Percentiles rank a stretch among this genome's conserved stretches.
phyloP scores from a whole-genome alignment of 257 asterid species.

The Haberlea rhodopensis region DNA sequence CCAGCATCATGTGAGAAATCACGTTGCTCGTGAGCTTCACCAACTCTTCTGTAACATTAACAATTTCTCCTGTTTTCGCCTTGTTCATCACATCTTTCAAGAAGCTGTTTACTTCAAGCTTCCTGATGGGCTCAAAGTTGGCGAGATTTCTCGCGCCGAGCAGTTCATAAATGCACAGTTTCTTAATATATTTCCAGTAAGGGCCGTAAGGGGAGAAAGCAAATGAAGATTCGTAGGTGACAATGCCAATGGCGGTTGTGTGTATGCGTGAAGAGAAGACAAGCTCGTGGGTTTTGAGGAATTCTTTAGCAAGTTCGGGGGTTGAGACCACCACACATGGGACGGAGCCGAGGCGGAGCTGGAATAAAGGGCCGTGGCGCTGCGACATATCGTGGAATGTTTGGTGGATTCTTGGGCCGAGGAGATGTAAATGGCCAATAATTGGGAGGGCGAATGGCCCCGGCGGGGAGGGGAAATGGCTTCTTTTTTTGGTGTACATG shows the following conservation, averaged over 20 bases:
- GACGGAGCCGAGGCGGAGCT: constrained; percentile 44
- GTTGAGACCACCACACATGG: constrained; percentile 44
- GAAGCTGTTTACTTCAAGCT: constrained; percentile 32
- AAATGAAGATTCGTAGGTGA: constrained; percentile 53
- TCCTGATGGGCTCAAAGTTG: constrained; percentile 47
- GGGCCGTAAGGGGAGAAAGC: constrained; percentile 65
- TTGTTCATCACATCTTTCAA: constrained; percentile 26
- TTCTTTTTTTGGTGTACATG: constrained; percentile 1
- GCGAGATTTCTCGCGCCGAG: constrained; percentile 42
- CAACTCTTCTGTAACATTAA: constrained; percentile 48
- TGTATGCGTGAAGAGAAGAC: constrained; percentile 43
- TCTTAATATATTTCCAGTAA: constrained; percentile 59
- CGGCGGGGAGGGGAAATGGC: constrained; percentile 34
- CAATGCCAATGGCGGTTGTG: constrained; percentile 53
- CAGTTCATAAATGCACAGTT: constrained; percentile 43
- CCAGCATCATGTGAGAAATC: constrained; percentile 50
- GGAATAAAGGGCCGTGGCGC: constrained; percentile 44
- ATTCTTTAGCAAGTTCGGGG: constrained; percentile 49
- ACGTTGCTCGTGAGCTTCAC: constrained; percentile 49
- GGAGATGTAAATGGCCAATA: constrained; percentile 64
- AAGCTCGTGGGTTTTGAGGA: constrained; percentile 50
- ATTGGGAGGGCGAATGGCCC: constrained; percentile 53
- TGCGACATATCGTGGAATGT: constrained; percentile 38
- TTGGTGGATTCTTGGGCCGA: constrained; percentile 53
- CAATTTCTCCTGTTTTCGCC: constrained; percentile 19